Conservation (phyloP, 257 asterid species). For the Penstemon eatonii region DNA sequence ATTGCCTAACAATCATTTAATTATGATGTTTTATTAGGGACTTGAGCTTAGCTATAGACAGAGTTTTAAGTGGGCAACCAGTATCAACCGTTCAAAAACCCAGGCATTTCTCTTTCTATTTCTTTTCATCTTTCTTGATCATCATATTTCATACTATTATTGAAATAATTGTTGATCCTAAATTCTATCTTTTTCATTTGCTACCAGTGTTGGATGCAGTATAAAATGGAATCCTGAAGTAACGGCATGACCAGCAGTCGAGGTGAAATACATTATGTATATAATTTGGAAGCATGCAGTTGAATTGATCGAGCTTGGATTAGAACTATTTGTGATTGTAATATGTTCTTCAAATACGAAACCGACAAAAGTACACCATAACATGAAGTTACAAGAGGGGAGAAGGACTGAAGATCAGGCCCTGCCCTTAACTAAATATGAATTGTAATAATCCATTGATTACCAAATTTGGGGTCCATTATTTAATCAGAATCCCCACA, state of each 20-base stretch:
- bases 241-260: slow-evolving; percentile 33
- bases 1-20: slow-evolving; percentile 12
- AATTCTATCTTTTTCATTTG: slow-evolving; percentile 6
- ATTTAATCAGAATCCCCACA: slow-evolving; percentile 19
- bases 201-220: slow-evolving; percentile 80
- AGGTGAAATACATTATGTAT: too few relatives aligned
- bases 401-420: too few relatives aligned
- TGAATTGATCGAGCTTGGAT: too few relatives aligned
- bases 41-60: slow-evolving; percentile 79
- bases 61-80: slow-evolving; percentile 76
- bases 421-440: slow-evolving; percentile 1
- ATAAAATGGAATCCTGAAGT: slow-evolving; percentile 81
- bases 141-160: not conserved
- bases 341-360: too few relatives aligned
- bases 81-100: slow-evolving; percentile 69
- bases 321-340: too few relatives aligned
- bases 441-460: not conserved
- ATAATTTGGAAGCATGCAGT: too few relatives aligned
- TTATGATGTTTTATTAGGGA: slow-evolving; percentile 50
- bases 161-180: too few relatives aligned
- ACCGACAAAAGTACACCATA: too few relatives aligned
- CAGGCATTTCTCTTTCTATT: slow-evolving; percentile 42
- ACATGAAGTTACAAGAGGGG: too few relatives aligned
- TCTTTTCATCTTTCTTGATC: slow-evolving; percentile 1
- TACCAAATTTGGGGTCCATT: slow-evolving; percentile 18